phyloP scores from a whole-genome alignment of 495 filamentous ascomycete species.

The Aspergillus affinis region DNA sequence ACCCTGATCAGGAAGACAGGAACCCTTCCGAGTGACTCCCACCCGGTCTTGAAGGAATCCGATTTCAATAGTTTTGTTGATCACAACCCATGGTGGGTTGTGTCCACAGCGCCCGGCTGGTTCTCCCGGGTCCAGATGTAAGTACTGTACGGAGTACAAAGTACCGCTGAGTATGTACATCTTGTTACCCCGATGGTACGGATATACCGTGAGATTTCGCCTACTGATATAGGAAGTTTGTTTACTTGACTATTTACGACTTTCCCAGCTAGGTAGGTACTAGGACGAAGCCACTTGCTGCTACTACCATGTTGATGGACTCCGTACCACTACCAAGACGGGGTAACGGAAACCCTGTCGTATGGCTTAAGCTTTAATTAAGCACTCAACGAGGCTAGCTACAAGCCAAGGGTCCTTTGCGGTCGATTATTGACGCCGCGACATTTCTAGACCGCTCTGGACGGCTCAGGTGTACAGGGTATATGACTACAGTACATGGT shows the following conservation, averaged over 20 bases:
- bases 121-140: background rate
- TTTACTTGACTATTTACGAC: background rate
- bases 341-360: background rate
- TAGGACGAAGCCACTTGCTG: no score
- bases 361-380: constrained; percentile 19
- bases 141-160: no score
- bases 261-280: no score
- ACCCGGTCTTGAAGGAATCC: background rate
- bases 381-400: constrained; percentile 17
- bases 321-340: background rate
- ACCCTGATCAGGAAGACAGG: background rate
- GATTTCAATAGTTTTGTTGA: constrained; percentile 11
- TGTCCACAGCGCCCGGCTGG: background rate
- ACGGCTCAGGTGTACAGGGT: background rate
- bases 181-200: background rate
- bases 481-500: background rate
- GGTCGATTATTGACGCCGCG: background rate
- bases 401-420: background rate
- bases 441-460: background rate
- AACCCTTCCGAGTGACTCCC: background rate
- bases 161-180: background rate
- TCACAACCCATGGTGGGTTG: background rate
- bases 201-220: no score
- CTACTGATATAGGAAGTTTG: background rate
- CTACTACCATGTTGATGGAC: no score